Evolutionary conservation across 495 filamentous ascomycete species (phyloP), one percentile per base, ranked within the genome.

Genomic region (Annulohypoxylon maeteangense): DNA sequence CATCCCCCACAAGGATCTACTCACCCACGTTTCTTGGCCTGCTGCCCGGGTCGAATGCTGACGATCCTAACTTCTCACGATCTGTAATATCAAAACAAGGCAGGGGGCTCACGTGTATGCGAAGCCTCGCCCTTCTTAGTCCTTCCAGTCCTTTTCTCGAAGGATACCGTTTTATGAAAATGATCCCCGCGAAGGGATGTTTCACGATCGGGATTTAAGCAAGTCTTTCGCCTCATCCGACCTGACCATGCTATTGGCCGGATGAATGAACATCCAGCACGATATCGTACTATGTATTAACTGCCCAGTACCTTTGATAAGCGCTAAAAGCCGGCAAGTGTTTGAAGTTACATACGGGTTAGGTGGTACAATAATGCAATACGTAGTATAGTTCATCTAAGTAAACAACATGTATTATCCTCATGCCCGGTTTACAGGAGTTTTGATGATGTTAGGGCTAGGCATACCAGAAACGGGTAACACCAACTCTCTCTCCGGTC

Each of bases 221-320:
- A 55, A 38, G 57, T 36, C 40, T 42, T 58, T 63, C 44, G 67
- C 53, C 67, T 63, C 60, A 42, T 64, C 67, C 59, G 42, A 59
- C 57, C 42, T 12, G 16, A 14, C 22, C 25, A 31, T 11, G 25
- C 14, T 16, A 63, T 59, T 62, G 58, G 58, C 48, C 14, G 58
- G 48, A n/a, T 56, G 58, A 62, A 62, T 50, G 53, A 51, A 34
- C 7, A 44, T n/a, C 16, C 22, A 38, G 31, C 32, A 57, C 16
- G 29, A 4, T 38, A 40, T 53, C 45, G 25, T 36, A 27, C 57
- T 36, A 7, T 18, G 16, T n/a, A n/a, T n/a, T n/a, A n/a, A n/a
- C n/a, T n/a, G n/a, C n/a, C n/a, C n/a, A n/a, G 27, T 29, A 29
- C 40, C 10, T 50, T 55, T 18, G 27, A 65, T 34, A 40, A 18